Conservation (phyloP, 2,329 filamentous ascomycete species). For the Cladophialophora immunda region DNA sequence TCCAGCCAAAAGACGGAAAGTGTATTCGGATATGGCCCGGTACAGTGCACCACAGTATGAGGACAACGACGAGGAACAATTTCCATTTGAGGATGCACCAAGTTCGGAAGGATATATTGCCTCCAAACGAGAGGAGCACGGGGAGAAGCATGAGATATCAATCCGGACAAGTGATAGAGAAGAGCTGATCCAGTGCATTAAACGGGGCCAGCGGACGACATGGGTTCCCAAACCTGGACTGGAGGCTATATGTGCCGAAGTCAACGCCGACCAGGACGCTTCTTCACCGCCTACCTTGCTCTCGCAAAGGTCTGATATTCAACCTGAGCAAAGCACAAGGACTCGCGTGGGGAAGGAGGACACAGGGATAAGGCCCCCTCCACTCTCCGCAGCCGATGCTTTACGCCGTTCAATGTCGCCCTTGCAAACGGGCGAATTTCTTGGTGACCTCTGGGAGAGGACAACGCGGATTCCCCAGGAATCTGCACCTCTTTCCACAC, state of each 20-base stretch:
- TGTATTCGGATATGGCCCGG: constrained; percentile 31
- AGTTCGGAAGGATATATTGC: not conserved
- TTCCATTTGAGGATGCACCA: constrained; percentile 4
- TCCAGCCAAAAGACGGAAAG: constrained; percentile 38
- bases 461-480: not conserved
- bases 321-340: constrained; percentile 57
- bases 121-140: constrained; percentile 2
- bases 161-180: constrained; percentile 64
- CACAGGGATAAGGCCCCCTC: constrained; percentile 62
- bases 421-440: constrained; percentile 70
- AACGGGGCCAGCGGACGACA: constrained; percentile 77
- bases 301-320: constrained; percentile 39
- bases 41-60: constrained; percentile 17
- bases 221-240: constrained; percentile 72
- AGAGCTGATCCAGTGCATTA: constrained; percentile 84
- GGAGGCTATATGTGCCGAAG: constrained; percentile 51
- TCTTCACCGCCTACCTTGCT: constrained; percentile 7
- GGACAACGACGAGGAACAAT: constrained; percentile 20
- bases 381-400: constrained; percentile 37
- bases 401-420: constrained; percentile 75
- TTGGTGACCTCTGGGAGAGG: constrained; percentile 46
- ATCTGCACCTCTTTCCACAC: not conserved
- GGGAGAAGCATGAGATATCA: constrained; percentile 2
- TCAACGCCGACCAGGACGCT: constrained; percentile 30
- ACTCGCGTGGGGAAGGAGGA: not conserved